These are phyloP conservation scores for Beauveria rudraprayagi DNA, from an alignment of 2,329 filamentous ascomycete genomes.

Conservation along the genomic window DNA sequence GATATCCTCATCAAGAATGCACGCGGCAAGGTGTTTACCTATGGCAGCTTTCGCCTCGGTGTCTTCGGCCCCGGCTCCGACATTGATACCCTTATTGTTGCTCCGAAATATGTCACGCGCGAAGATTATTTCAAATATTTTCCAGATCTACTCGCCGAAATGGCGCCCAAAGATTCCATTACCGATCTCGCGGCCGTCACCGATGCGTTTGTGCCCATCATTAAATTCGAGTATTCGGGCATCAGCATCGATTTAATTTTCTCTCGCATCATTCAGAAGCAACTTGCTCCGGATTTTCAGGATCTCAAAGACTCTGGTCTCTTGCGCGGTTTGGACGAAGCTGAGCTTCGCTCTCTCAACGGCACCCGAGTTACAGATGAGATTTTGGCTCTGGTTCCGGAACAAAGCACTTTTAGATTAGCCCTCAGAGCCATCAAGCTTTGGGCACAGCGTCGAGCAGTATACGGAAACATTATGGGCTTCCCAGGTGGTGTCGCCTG, in stretches of 20 bases:
- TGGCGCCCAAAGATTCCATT: conserved; percentile 71
- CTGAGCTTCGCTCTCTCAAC: conserved; percentile 82
- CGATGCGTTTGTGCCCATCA: conserved; percentile 91
- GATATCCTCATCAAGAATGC: conserved; percentile 72
- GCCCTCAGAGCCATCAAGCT: conserved; percentile 90
- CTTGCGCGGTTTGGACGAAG: conserved; percentile 77
- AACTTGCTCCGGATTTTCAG: conserved; percentile 59
- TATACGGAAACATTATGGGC: conserved; percentile 94
- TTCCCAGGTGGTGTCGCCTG: conserved; percentile 96
- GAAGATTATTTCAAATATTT: conserved; percentile 91
- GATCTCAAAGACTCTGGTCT: conserved; percentile 77
- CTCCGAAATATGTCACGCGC: conserved; percentile 78
- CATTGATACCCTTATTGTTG: conserved; percentile 93
- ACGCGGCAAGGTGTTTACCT: conserved; percentile 89
- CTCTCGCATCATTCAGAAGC: conserved; percentile 62
- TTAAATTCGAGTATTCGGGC: conserved; percentile 85
- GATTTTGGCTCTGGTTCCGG: conserved; percentile 80
- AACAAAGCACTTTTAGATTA: conserved; percentile 80
- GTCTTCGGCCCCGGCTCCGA: conserved; percentile 94
- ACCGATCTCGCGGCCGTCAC: conserved; percentile 77
- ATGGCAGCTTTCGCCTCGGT: conserved; percentile 88
- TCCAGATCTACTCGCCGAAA: conserved; percentile 66
- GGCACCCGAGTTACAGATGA: conserved; percentile 92
- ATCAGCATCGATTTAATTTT: conserved; percentile 96
- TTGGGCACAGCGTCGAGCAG: conserved; percentile 86